Evolutionary conservation across 2,329 filamentous ascomycete genomes (phyloP).

Genomic region (Cordyceps farinosa): DNA sequence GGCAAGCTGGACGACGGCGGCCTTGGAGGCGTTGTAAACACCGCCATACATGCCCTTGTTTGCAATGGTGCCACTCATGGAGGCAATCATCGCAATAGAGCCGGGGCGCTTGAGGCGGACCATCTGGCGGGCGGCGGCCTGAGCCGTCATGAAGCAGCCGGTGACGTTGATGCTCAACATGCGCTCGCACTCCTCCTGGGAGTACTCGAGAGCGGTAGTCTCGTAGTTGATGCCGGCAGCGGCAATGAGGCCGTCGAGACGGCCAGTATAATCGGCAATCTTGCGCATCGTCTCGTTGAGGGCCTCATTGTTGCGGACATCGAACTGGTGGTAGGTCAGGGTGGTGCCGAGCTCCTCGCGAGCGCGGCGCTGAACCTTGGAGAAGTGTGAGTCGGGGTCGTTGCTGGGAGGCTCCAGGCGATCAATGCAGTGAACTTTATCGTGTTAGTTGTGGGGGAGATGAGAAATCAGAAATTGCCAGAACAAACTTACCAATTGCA

Average conservation of each 20-base stretch:
- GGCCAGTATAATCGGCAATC: conserved; percentile 67
- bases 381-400: conserved; percentile 55
- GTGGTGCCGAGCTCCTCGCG: conserved; percentile 61
- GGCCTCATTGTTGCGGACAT: conserved; percentile 68
- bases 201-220: conserved; percentile 76
- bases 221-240: conserved; percentile 76
- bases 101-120: conserved; percentile 54
- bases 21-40: conserved; percentile 75
- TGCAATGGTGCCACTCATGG: conserved; percentile 65
- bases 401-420: conserved; percentile 50
- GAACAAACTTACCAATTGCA: conserved; percentile 50
- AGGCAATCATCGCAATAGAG: conserved; percentile 65
- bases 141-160: conserved; percentile 81
- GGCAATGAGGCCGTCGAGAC: conserved; percentile 74
- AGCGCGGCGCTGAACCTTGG: conserved; percentile 60
- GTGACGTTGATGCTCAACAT: conserved; percentile 84
- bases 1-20: conserved; percentile 67
- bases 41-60: conserved; percentile 59
- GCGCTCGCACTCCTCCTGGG: conserved; percentile 67
- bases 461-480: neutral
- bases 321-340: conserved; percentile 72
- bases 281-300: conserved; percentile 64
- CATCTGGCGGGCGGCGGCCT: conserved; percentile 80
- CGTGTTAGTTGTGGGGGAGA: neutral
- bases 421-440: conserved; percentile 62